A percentile compares a stretch with the other conserved stretches of the same genome.
phyloP scores from a whole-genome alignment of 2,329 filamentous ascomycete genomes.

The Talaromyces funiculosus region DNA sequence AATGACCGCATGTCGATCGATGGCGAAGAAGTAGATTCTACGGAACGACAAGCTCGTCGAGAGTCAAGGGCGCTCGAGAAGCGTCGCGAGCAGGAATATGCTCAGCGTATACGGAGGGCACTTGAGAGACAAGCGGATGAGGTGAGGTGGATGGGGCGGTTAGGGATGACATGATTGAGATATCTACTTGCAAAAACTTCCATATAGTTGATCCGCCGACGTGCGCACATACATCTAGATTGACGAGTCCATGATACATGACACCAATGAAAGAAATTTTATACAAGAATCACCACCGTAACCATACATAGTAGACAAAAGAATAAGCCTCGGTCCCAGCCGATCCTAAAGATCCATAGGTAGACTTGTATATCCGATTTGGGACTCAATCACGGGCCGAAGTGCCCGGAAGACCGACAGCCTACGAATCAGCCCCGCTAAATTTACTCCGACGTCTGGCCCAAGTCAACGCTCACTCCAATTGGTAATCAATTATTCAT shows the following conservation, averaged over 20 bases:
- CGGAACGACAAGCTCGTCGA: slow-evolving; percentile 19
- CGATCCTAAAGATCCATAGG: not conserved
- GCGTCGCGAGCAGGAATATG: slow-evolving; percentile 51
- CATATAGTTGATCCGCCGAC: not conserved
- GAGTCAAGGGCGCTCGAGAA: slow-evolving; percentile 27
- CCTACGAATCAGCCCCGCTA: not conserved
- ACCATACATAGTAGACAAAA: too few relatives aligned
- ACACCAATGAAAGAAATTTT: not conserved
- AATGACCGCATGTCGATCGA: slow-evolving; percentile 24
- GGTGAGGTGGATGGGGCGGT: slow-evolving; percentile 64
- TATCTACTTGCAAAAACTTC: not conserved
- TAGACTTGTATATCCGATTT: not conserved
- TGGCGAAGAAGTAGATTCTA: not conserved
- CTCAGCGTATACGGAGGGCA: slow-evolving; percentile 66
- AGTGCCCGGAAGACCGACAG: not conserved
- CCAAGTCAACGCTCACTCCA: not conserved
- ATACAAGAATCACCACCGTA: too few relatives aligned
- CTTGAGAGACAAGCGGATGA: slow-evolving; percentile 74
- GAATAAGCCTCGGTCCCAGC: not conserved
- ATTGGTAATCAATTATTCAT: slow-evolving; percentile 7
- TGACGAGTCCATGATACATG: slow-evolving; percentile 2
- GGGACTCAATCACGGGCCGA: not conserved
- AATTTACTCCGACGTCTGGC: not conserved
- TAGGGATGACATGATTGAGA: slow-evolving; percentile 44
- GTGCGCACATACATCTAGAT: not conserved